Conservation (phyloP, 371 early-diverging fungal species). For the Actinomortierella ambigua region DNA sequence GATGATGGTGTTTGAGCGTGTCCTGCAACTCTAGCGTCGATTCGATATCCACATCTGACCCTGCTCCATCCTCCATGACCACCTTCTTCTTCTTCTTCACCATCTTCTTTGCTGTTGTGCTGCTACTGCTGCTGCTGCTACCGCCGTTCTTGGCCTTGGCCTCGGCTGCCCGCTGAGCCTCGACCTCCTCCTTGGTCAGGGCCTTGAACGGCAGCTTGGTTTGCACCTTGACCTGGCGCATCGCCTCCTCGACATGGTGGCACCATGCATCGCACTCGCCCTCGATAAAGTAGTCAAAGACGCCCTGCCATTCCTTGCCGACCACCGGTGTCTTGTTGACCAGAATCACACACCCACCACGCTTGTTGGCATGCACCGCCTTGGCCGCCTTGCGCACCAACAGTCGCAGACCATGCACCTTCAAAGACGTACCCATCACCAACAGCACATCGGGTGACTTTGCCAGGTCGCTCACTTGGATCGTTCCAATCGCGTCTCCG, state of each 20-base stretch:
- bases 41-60: slow-evolving; percentile 25
- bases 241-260: slow-evolving; percentile 43
- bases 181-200: slow-evolving; percentile 18
- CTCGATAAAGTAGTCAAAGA: slow-evolving; percentile 88
- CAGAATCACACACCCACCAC: slow-evolving; percentile 62
- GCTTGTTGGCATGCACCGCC: slow-evolving; percentile 57
- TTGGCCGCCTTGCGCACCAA: slow-evolving; percentile 90
- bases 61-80: slow-evolving; percentile 18
- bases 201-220: slow-evolving; percentile 44
- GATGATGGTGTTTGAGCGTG: background rate
- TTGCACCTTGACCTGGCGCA: slow-evolving; percentile 43
- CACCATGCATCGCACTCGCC: slow-evolving; percentile 83
- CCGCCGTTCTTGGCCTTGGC: slow-evolving; percentile 9
- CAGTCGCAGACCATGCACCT: slow-evolving; percentile 91
- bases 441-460: slow-evolving; percentile 88
- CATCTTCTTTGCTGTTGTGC: slow-evolving; percentile 12
- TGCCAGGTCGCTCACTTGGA: slow-evolving; percentile 68
- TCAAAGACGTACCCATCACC: slow-evolving; percentile 98
- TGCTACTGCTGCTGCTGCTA: slow-evolving; percentile 6
- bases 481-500: slow-evolving; percentile 82
- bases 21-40: slow-evolving; percentile 9
- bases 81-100: slow-evolving; percentile 17
- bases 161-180: slow-evolving; percentile 1
- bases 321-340: slow-evolving; percentile 67
- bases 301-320: slow-evolving; percentile 78